Percentiles rank a stretch among this genome's conserved stretches.
Conservation (phyloP, 202 grass and related monocot species). For the Zizania palustris region DNA sequence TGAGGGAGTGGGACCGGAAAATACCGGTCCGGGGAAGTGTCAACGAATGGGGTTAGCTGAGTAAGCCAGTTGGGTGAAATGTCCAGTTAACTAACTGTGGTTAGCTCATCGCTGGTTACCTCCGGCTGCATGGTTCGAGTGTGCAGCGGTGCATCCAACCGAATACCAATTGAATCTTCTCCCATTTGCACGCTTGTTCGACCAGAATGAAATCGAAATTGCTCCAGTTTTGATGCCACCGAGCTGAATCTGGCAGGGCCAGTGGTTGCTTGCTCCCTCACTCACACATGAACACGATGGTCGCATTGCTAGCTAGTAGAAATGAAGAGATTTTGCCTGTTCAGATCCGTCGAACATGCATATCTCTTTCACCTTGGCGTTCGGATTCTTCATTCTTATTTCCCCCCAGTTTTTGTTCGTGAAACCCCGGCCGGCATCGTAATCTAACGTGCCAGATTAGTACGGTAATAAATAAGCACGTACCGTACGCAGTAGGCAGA, state of each 20-base stretch:
- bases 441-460: background rate
- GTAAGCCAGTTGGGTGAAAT: background rate
- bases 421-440: background rate
- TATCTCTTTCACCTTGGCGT: background rate
- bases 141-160: background rate
- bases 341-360: background rate
- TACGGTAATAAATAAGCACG: background rate
- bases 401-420: background rate
- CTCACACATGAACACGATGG: too few relatives aligned
- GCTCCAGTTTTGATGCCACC: background rate
- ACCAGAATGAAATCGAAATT: background rate
- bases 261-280: too few relatives aligned
- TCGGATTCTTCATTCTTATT: background rate
- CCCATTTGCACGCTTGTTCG: too few relatives aligned
- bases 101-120: too few relatives aligned
- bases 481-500: background rate
- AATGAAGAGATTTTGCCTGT: background rate
- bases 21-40: background rate
- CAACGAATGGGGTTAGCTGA: background rate
- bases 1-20: background rate
- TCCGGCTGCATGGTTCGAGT: too few relatives aligned
- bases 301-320: too few relatives aligned
- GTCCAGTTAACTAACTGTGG: constrained; percentile 30
- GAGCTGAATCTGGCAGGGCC: too few relatives aligned
- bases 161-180: background rate